Evolutionary conservation across 2,329 filamentous ascomycete genomes (phyloP).

Genomic region (Calonectria leucothoes): DNA sequence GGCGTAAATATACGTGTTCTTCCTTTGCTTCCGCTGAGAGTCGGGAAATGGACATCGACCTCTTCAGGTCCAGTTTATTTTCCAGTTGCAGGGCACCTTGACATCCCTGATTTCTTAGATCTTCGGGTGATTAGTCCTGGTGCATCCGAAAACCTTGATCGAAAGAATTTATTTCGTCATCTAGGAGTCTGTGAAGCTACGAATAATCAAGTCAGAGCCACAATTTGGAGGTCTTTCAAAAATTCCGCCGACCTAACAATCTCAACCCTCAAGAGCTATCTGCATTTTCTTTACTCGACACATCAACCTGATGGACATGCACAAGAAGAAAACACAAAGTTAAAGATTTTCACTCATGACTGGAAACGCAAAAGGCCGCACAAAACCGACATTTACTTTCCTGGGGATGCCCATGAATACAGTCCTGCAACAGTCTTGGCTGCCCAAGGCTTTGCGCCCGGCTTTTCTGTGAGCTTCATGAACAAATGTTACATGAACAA

Average conservation of each 20-base stretch:
- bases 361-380: background rate
- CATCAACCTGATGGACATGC: background rate
- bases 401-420: background rate
- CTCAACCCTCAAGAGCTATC: background rate
- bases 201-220: background rate
- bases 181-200: constrained; percentile 22
- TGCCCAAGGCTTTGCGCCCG: background rate
- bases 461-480: background rate
- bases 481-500: accelerated
- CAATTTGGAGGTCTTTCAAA: background rate
- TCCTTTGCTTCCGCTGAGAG: constrained; percentile 20
- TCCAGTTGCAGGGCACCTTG: background rate
- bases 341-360: background rate
- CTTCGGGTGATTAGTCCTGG: background rate
- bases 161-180: background rate
- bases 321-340: background rate
- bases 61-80: constrained; percentile 4
- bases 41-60: background rate
- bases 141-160: background rate
- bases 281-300: constrained; percentile 26
- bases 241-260: background rate
- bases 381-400: constrained; percentile 19
- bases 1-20: background rate
- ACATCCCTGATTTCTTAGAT: constrained; percentile 5
- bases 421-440: constrained; percentile 16